Base-by-base conservation (phyloP, 192 early-diverging fungal genomes). In the Backusella liffmaniae region DNA sequence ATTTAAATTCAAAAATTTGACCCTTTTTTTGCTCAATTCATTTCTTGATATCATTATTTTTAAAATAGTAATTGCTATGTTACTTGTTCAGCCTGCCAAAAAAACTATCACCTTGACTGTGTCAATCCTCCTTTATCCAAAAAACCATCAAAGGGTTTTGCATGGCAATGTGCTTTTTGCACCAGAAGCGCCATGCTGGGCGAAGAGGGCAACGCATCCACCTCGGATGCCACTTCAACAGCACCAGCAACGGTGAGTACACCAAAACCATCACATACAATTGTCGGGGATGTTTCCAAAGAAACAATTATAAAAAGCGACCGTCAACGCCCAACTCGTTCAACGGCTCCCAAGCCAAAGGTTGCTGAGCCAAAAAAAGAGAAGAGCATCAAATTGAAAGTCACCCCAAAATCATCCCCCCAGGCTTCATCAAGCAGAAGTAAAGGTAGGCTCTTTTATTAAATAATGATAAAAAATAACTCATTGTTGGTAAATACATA, bases 81-180 rank as follows among this genome's bases (percentile, higher is more conserved):
- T 56, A 92, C 92, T 67, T 97, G 96, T 77, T 88, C 90, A 36
- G 76, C 86, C 18, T 97, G 96, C 76, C 88, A 90, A 30, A 87
- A 89, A 23, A 86, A 88, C 68, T 96, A 91, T 75, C 96, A 97
- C 3, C 80, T 90, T 95, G 88, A 73, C 86, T 97, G 96, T 69
- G 84, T 95, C 62, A 91, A 91, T 66, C 93, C 93, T n/a, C 93
- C 93, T 18, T 77, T 96, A 21, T 69, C 83, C 0, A 87, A 86
- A 69, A 93, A 94, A 76, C 94, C 93, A 0, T 88, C 90, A 39
- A 96, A 95, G 79, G 95, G 94, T 2, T 96, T 94, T 73, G 93
- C 88, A 18, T 97, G 95, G 91, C 90, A 94, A 77, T 97, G 96
- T 70, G 90, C 90, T 5, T 80, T 86, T 0, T 97, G 96, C 68